phyloP scores from a whole-genome alignment of 78 protist species.

The Dictyostelium purpureum region DNA sequence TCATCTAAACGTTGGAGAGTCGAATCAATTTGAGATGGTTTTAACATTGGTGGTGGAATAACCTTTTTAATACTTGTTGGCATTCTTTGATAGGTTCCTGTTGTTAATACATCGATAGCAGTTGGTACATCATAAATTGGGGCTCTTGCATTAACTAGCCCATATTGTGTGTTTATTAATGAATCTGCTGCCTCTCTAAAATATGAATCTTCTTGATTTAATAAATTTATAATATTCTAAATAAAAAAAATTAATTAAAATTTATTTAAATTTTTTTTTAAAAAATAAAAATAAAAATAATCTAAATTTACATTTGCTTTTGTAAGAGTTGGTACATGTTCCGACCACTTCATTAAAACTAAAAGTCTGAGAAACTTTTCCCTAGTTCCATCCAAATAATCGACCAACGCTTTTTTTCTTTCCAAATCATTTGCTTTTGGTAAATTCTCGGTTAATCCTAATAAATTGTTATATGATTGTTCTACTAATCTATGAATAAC shows the following conservation, averaged over 20 bases:
- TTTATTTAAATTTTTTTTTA: not conserved
- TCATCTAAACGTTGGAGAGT: slow-evolving; percentile 21
- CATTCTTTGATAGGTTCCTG: slow-evolving; percentile 56
- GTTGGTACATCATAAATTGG: slow-evolving; percentile 68
- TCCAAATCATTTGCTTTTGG: slow-evolving; percentile 25
- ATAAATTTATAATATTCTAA: slow-evolving; percentile 31
- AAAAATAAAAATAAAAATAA: not conserved
- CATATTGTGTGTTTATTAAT: slow-evolving; percentile 21
- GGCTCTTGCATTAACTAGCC: slow-evolving; percentile 44
- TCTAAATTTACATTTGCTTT: slow-evolving; percentile 52
- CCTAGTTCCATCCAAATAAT: slow-evolving; percentile 40
- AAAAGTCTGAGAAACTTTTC: slow-evolving; percentile 44
- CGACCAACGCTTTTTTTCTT: slow-evolving; percentile 32
- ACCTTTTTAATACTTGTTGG: slow-evolving; percentile 43
- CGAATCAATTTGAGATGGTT: not conserved
- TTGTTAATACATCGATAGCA: slow-evolving; percentile 47
- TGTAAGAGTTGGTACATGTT: slow-evolving; percentile 45
- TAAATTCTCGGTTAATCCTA: slow-evolving; percentile 16
- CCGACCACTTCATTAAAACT: slow-evolving; percentile 56
- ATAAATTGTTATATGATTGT: slow-evolving; percentile 53
- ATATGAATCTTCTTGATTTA: slow-evolving; percentile 35
- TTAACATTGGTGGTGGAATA: slow-evolving; percentile 35
- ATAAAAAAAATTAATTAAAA: too few relatives aligned
- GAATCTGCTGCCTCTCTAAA: slow-evolving; percentile 61
- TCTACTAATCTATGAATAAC: slow-evolving; percentile 59